Evolutionary conservation across 305 asterid species (phyloP).

Genomic region (Fraxinus latifolia): DNA sequence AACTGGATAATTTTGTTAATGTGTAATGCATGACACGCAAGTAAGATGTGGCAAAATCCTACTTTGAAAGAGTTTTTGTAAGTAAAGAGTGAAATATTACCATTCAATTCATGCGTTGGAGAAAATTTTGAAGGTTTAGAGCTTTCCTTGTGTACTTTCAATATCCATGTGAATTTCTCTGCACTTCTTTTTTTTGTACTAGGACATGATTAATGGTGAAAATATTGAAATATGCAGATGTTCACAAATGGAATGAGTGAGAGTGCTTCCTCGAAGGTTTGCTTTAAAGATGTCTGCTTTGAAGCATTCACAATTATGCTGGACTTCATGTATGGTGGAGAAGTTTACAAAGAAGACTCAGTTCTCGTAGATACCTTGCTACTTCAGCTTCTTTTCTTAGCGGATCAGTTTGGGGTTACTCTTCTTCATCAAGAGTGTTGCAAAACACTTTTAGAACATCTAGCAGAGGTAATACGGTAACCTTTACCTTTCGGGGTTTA

Average conservation of each 20-base stretch:
- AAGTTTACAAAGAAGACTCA: slow-evolving; percentile 41
- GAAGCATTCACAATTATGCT: slow-evolving; percentile 77
- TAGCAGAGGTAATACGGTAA: slow-evolving; percentile 66
- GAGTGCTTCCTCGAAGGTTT: slow-evolving; percentile 59
- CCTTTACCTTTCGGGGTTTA: background rate
- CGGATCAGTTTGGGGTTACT: slow-evolving; percentile 84
- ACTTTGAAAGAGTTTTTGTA: background rate
- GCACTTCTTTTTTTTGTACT: background rate
- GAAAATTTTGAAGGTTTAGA: background rate
- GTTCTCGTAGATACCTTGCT: slow-evolving; percentile 48
- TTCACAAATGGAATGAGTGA: slow-evolving; percentile 97
- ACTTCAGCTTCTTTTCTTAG: slow-evolving; percentile 82
- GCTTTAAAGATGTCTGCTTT: slow-evolving; percentile 67
- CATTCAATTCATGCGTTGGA: background rate
- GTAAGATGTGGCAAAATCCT: background rate
- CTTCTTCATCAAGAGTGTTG: slow-evolving; percentile 97
- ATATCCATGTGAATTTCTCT: background rate
- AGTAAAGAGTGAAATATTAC: background rate
- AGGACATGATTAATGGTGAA: slow-evolving; percentile 20
- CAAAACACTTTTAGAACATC: slow-evolving; percentile 75
- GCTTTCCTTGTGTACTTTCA: background rate
- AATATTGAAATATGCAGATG: slow-evolving; percentile 55
- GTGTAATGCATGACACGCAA: background rate
- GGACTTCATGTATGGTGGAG: slow-evolving; percentile 80
- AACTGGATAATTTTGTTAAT: background rate